Evolutionary conservation across 2,329 filamentous ascomycete species (phyloP), one percentile per base, ranked within the genome.

Genomic region (Penicillium paneum): DNA sequence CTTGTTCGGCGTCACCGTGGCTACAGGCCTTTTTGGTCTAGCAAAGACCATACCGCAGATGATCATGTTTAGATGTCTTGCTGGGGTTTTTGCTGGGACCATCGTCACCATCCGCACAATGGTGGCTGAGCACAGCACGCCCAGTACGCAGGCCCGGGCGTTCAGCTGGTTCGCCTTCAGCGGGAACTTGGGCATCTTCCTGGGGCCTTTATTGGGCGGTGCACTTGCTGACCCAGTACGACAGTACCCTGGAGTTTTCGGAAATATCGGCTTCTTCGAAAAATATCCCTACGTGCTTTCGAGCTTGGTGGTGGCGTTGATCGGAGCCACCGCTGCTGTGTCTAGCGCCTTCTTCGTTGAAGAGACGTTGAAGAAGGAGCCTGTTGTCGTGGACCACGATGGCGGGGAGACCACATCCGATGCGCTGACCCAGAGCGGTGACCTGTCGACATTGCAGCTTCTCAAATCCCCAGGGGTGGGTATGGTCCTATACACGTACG

Each of bases 131-230:
- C 83, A 86, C 61, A 87, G 84, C 69, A 89, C 86, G 0, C 74
- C 81, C 5, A 79, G 82, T 58, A 91, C 86, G 0, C 89, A 92
- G 71, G 89, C 89, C 0, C 76, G 80, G 28, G 84, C 86, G 0
- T 94, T 92, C 66, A 86, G 86, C 65, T 88, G 84, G 77, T 92
- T 92, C 67, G 87, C 88, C 10, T 90, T 93, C 66, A 78, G 82
- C 0, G 84, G 84, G 5, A 93, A 93, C 60, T 21, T 92, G 8
- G 90, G 90, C 4, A 84, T 93, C 41, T 84, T 90, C 54, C 29
- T 90, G 2, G 90, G 89, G 0, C 88, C 89, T 3, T 64, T 90
- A 8, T 66, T 91, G 19, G 78, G 75, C 39, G 90, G 89, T 49
- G 78, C 76, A 0, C 78, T 94, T 1, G 85, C 88, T 11, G 81